Evolutionary conservation across 1,284 basidiomycete species (phyloP).

Genomic region (Schizophyllum commune): DNA sequence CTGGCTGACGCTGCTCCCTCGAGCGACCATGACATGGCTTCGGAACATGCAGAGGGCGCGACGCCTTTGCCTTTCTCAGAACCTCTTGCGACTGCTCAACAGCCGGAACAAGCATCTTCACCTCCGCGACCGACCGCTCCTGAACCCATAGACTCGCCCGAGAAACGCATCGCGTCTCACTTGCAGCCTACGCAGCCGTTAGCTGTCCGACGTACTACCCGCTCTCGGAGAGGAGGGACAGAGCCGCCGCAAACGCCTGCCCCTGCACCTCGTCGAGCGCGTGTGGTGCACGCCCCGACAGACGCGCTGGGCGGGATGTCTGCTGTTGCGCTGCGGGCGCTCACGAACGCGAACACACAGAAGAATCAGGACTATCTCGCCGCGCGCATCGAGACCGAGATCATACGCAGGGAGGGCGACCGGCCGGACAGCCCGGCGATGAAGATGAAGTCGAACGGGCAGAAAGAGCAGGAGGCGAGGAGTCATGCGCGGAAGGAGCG

Average conservation of each 20-base stretch:
- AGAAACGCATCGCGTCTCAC: background rate
- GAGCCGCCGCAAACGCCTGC: background rate
- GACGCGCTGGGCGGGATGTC: conserved; percentile 32
- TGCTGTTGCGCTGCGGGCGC: conserved; percentile 53
- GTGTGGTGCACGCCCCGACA: no score
- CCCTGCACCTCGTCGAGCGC: no score
- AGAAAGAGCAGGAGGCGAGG: conserved; percentile 67
- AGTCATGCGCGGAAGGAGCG: conserved; percentile 52
- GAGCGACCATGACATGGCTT: background rate
- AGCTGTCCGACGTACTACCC: background rate
- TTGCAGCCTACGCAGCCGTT: background rate
- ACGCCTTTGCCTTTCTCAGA: background rate
- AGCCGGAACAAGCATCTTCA: background rate
- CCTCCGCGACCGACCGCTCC: background rate
- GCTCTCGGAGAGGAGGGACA: background rate
- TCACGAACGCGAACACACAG: conserved; percentile 63
- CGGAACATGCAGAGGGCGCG: background rate
- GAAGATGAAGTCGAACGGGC: conserved; percentile 63
- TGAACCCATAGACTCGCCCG: background rate
- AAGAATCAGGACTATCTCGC: conserved; percentile 60
- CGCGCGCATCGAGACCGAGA: conserved; percentile 52
- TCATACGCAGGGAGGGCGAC: conserved; percentile 61
- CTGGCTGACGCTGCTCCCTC: background rate
- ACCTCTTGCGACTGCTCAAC: no score
- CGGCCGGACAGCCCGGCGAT: conserved; percentile 75